These are phyloP conservation scores for Acacia crassicarpa DNA, from an alignment of 306 rosid species.

Conservation along the genomic window DNA sequence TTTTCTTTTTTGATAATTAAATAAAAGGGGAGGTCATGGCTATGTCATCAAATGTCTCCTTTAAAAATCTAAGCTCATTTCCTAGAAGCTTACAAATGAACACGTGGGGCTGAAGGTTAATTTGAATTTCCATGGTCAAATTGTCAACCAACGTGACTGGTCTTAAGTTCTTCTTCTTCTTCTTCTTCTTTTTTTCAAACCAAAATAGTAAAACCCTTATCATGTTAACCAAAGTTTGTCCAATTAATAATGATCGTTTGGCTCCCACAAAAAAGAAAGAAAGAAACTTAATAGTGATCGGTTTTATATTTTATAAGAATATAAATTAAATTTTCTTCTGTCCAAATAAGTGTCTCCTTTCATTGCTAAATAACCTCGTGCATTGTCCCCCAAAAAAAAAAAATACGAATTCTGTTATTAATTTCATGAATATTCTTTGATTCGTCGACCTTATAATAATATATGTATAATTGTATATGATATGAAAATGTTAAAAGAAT, in stretches of 20 bases:
- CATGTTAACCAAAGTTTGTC: background rate
- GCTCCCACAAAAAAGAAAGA: background rate
- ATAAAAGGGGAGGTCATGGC: background rate
- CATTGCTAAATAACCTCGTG: too few species aligned
- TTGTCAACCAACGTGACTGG: conserved; percentile 37
- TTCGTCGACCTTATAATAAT: too few species aligned
- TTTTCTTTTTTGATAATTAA: too few species aligned
- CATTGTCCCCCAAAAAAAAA: too few species aligned
- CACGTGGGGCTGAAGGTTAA: background rate
- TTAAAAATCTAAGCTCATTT: background rate
- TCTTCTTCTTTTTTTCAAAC: too few species aligned
- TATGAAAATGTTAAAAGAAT: too few species aligned
- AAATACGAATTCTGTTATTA: too few species aligned
- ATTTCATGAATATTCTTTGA: too few species aligned
- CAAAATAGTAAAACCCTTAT: background rate
- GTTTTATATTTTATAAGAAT: background rate
- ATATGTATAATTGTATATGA: too few species aligned
- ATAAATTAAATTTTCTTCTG: background rate
- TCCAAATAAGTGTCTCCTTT: background rate
- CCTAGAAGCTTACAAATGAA: background rate
- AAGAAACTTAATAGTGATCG: background rate
- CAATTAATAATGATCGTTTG: background rate
- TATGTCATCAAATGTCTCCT: conserved; percentile 28
- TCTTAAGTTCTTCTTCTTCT: background rate
- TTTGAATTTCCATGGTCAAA: conserved; percentile 27